These are phyloP conservation scores for Neurospora sublineolata DNA, from an alignment of 495 filamentous ascomycete genomes.

Conservation along the genomic window DNA sequence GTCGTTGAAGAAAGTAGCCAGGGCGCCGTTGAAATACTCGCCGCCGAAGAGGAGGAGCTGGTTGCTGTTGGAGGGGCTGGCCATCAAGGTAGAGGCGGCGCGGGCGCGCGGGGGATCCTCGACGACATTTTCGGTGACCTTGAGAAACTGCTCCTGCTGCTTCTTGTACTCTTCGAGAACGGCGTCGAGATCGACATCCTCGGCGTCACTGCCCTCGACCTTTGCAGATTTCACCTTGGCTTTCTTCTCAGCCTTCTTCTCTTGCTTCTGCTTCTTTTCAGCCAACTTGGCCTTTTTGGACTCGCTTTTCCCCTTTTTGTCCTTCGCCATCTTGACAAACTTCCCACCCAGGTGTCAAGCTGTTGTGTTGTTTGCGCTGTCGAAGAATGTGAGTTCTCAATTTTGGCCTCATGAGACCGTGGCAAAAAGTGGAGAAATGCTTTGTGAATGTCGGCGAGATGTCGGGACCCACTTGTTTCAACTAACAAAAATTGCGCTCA, in stretches of 20 bases:
- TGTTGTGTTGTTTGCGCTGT: background rate
- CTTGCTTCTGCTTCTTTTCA: constrained; percentile 55
- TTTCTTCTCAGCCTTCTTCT: constrained; percentile 53
- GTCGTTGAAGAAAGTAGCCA: constrained; percentile 56
- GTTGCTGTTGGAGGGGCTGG: constrained; percentile 72
- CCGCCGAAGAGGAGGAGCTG: constrained; percentile 91
- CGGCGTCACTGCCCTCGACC: constrained; percentile 63
- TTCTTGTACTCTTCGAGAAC: constrained; percentile 83
- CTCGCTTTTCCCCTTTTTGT: constrained; percentile 47
- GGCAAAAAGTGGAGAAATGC: constrained; percentile 2
- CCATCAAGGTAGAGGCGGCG: constrained; percentile 66
- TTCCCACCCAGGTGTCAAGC: background rate
- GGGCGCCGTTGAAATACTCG: constrained; percentile 52
- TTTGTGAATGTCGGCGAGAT: background rate
- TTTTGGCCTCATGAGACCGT: background rate
- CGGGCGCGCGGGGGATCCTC: constrained; percentile 64
- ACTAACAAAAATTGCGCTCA: background rate
- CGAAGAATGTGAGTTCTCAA: background rate
- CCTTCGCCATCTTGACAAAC: constrained; percentile 39
- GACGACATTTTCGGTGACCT: constrained; percentile 74
- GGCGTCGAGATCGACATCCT: constrained; percentile 91
- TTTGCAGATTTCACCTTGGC: constrained; percentile 40
- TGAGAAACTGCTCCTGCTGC: constrained; percentile 82
- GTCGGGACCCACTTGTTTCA: background rate
- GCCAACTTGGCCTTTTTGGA: constrained; percentile 51